Conservation (phyloP, 805 yeast species). For the Suhomyces prunicola region DNA sequence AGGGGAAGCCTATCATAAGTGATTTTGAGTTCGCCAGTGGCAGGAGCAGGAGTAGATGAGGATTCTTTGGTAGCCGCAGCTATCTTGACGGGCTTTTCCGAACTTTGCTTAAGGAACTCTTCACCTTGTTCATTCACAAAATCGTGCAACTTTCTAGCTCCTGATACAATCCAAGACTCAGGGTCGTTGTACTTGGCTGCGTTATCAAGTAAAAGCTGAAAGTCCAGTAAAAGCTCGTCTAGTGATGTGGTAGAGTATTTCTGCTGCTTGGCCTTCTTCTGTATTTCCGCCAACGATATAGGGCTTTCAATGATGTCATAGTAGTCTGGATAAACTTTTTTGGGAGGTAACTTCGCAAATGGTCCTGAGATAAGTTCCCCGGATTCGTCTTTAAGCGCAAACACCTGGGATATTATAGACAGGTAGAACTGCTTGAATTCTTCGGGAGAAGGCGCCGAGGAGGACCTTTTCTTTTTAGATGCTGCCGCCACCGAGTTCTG, state of each 20-base stretch:
- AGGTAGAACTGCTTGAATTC: conserved; percentile 27
- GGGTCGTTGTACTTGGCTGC: conserved; percentile 42
- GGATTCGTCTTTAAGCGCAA: conserved; percentile 29
- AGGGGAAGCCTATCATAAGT: conserved; percentile 19
- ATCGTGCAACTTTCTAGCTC: conserved; percentile 55
- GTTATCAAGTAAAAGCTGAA: conserved; percentile 34
- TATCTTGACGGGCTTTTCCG: conserved; percentile 6
- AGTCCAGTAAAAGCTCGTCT: conserved; percentile 35
- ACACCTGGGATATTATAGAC: conserved; percentile 30
- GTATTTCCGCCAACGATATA: conserved; percentile 32
- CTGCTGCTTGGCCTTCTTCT: conserved; percentile 39
- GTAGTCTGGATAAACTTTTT: conserved; percentile 40
- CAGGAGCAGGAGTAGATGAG: conserved; percentile 3
- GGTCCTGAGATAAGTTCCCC: conserved; percentile 23
- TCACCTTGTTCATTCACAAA: conserved; percentile 52
- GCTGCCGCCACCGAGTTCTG: background rate
- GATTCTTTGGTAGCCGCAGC: background rate
- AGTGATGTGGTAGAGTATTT: conserved; percentile 38
- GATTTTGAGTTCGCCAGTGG: conserved; percentile 7
- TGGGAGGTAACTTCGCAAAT: conserved; percentile 34
- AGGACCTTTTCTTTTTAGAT: conserved; percentile 1
- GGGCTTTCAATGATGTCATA: conserved; percentile 34
- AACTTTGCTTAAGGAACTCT: conserved; percentile 23
- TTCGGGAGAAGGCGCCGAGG: conserved; percentile 10
- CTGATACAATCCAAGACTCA: conserved; percentile 56